phyloP scores from a whole-genome alignment of 192 early-diverging fungal species.

The Coemansia sp. region DNA sequence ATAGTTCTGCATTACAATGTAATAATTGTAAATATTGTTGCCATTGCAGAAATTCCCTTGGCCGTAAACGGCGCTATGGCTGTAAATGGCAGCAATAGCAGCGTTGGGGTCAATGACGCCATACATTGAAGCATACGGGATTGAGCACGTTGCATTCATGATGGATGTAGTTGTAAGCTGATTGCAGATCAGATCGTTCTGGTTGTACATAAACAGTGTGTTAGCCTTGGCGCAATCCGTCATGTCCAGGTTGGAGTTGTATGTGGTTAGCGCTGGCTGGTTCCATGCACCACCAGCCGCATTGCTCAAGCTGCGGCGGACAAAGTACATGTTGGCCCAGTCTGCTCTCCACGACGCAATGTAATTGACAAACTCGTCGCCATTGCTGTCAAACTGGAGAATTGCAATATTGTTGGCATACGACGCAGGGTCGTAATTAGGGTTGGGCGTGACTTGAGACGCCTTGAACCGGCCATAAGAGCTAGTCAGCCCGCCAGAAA shows the following conservation, averaged over 20 bases:
- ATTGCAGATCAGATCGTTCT: constrained; percentile 42
- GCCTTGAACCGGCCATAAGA: constrained; percentile 28
- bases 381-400: constrained; percentile 23
- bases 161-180: constrained; percentile 19
- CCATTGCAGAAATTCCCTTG: constrained; percentile 12
- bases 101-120: constrained; percentile 21
- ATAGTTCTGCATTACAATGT: constrained; percentile 43
- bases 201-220: constrained; percentile 20
- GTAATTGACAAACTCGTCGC: constrained; percentile 39
- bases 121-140: constrained; percentile 36
- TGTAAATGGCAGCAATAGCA: constrained; percentile 42
- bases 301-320: constrained; percentile 23
- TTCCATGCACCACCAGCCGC: constrained; percentile 15
- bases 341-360: constrained; percentile 46
- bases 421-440: constrained; percentile 36
- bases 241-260: constrained; percentile 6
- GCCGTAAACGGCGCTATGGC: constrained; percentile 32
- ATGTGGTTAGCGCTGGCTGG: constrained; percentile 12
- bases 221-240: constrained; percentile 18
- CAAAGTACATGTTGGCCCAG: constrained; percentile 36
- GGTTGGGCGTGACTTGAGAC: constrained; percentile 24
- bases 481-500: constrained; percentile 19
- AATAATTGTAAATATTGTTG: constrained; percentile 30
- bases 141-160: constrained; percentile 25
- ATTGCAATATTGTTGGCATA: constrained; percentile 51